phyloP scores from a whole-genome alignment of 176 grass and related monocot genomes.

The Bromus sterilis region DNA sequence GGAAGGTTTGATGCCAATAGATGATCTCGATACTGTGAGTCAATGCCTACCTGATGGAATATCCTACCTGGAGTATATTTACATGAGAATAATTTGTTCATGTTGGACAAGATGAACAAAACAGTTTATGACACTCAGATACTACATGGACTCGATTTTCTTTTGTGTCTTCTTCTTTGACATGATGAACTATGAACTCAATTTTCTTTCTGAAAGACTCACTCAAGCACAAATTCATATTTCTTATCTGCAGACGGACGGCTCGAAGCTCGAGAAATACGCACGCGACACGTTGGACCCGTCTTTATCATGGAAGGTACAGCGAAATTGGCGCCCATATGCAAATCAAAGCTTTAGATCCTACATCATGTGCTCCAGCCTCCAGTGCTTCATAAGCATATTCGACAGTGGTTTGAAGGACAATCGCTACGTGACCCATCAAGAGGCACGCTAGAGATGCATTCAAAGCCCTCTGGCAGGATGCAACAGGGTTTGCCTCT shows the following conservation, averaged over 20 bases:
- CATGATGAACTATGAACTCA: not conserved
- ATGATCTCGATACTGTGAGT: conserved; percentile 44
- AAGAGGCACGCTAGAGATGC: not conserved
- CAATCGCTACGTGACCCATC: not conserved
- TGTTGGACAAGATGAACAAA: not conserved
- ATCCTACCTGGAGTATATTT: not conserved
- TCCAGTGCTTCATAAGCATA: not conserved
- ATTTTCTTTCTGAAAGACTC: conserved; percentile 1
- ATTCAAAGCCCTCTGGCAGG: conserved; percentile 1
- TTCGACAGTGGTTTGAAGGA: not conserved
- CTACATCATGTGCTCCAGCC: conserved; percentile 5
- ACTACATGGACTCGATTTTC: not conserved
- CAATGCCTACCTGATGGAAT: not conserved
- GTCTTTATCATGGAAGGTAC: conserved; percentile 84
- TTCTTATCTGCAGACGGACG: conserved; percentile 38
- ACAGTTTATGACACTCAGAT: not conserved
- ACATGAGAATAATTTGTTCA: not conserved
- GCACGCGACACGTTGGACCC: conserved; percentile 48
- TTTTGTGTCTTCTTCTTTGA: no score
- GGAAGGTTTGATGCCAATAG: conserved; percentile 49
- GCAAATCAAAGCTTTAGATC: conserved; percentile 12
- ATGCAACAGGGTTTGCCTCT: not conserved
- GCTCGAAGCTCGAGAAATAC: conserved; percentile 53
- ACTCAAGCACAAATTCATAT: not conserved
- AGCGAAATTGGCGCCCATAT: not conserved